Evolutionary conservation across 2,329 filamentous ascomycete species (phyloP), one percentile per base, ranked within the genome.

Genomic region (Colletotrichum sp.): DNA sequence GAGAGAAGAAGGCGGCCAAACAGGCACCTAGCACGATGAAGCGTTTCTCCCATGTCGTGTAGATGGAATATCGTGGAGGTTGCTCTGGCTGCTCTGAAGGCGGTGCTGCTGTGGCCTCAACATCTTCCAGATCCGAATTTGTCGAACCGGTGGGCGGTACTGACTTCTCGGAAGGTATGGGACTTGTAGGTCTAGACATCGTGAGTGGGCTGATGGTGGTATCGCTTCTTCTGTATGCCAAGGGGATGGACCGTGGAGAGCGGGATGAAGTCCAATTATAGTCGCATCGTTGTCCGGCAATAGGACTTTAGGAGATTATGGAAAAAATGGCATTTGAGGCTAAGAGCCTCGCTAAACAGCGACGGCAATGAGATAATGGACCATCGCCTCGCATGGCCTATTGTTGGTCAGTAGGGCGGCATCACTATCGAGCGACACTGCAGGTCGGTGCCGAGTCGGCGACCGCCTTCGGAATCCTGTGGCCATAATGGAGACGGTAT

Each of bases 1-100:
- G 87, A 9, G 87, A 89, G 79, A 88, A 87, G 79, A 88, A 83
- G 43, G 86, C 86, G 7, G 82, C 83, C 6, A 82, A 64, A 3
- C 86, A 81, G 4, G 84, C 85, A 6, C 80, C 83, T 6, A 87
- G 76, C n/a, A 87, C 84, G 55, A 88, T 84, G 57, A 82, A 71
- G 7, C 84, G 83, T 68, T 88, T 89, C 57, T 86, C 79, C 83
- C 84, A 84, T 75, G 78, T 73, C 7, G 85, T 84, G 78, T 85
- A 85, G 72, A 84, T 78, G 2, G 86, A 86, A 43, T 86, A 88
- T 5, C 80, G 80, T 5, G 79, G 78, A 12, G 76, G 68, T 5
- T 71, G 52, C 64, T 68, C 24, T 7, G 36, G 60, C 1, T 21
- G 43, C 18, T 64, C 73, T 24, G 63, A 21, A 4, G 57, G 63